These are phyloP conservation scores for Globisporangium ultimum DNA, from an alignment of 352 stramenopile genomes.

Conservation along the genomic window DNA sequence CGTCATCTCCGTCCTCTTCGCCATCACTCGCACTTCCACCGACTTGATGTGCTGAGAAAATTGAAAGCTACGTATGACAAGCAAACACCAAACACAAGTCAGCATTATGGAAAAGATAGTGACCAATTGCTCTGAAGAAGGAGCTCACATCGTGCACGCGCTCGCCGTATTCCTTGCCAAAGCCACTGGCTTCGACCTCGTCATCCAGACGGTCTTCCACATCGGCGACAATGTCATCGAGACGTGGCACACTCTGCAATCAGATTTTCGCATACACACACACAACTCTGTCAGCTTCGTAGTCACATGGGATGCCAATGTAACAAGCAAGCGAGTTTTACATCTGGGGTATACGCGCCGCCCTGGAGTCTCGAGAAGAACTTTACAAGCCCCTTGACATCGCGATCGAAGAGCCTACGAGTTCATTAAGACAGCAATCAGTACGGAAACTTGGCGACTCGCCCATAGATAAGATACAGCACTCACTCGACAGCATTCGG, in stretches of 20 bases:
- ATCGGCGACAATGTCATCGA: slow-evolving; percentile 71
- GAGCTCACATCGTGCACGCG: slow-evolving; percentile 46
- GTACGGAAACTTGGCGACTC: not conserved
- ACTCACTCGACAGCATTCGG: slow-evolving; percentile 95
- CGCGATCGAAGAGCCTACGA: slow-evolving; percentile 87
- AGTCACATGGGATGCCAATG: slow-evolving; percentile 6
- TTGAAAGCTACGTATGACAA: slow-evolving; percentile 50
- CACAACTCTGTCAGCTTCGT: not conserved
- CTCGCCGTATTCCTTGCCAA: slow-evolving; percentile 75
- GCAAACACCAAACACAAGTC: slow-evolving; percentile 7
- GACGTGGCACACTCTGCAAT: slow-evolving; percentile 41
- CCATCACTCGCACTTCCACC: slow-evolving; percentile 33
- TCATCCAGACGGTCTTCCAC: slow-evolving; percentile 57
- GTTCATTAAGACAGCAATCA: slow-evolving; percentile 10
- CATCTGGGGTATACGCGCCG: slow-evolving; percentile 78
- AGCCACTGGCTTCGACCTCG: slow-evolving; percentile 77
- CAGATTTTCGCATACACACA: slow-evolving; percentile 8
- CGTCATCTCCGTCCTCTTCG: slow-evolving; percentile 38
- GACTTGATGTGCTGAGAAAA: slow-evolving; percentile 69
- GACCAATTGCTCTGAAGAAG: no score
- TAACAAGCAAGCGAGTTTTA: slow-evolving; percentile 43
- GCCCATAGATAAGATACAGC: not conserved
- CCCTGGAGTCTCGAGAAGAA: slow-evolving; percentile 91
- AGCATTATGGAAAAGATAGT: no score
- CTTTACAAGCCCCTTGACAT: slow-evolving; percentile 95